Evolutionary conservation across 495 filamentous ascomycete genomes (phyloP), one percentile per base, ranked within the genome.

Genomic region (Cairneyella variabilis): DNA sequence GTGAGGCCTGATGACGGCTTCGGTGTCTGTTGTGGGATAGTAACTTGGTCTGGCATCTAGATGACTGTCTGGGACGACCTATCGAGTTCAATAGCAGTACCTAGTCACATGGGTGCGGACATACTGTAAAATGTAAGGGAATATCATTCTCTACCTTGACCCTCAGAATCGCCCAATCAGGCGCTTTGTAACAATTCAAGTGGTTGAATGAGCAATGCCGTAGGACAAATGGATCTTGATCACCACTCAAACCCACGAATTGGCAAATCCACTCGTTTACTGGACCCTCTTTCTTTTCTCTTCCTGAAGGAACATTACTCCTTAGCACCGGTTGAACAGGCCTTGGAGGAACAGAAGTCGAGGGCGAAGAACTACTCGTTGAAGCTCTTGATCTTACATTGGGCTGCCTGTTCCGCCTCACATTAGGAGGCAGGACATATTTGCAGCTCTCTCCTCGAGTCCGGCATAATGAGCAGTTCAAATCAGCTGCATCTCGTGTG

Each of bases 171-270:
- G 48, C 40, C 54, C 54, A 57, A 30, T 57, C 54, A 37, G 54
- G 46, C 20, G 46, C 40, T 27, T 51, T 57, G 23, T 57, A 57
- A 36, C 48, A 56, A 17, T 56, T 57, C 40, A 46, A 46, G 12
- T 51, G 26, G 30, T 57, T 51, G n/a, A 57, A 57, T 3, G 54
- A 57, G n/a, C 47, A 57, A 47, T 57, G 54, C 21, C 48, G 11
- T 23, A 57, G 23, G 11, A 57, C 54, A 21, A 45, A 57, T n/a
- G 54, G 54, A 51, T 57, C 54, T 27, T 57, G 54, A 46, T 57
- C 54, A 28, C 54, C 54, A 32, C 54, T 57, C 1, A 57, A 22
- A 12, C 54, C 54, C 5, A 57, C 54, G 20, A 57, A 51, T 17
- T 57, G 54, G 25, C 46, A 51, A 23, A 47, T 51, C 48, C 54